Evolutionary conservation across 345 rosid species (phyloP).

Genomic region (Reutealis trisperma): DNA sequence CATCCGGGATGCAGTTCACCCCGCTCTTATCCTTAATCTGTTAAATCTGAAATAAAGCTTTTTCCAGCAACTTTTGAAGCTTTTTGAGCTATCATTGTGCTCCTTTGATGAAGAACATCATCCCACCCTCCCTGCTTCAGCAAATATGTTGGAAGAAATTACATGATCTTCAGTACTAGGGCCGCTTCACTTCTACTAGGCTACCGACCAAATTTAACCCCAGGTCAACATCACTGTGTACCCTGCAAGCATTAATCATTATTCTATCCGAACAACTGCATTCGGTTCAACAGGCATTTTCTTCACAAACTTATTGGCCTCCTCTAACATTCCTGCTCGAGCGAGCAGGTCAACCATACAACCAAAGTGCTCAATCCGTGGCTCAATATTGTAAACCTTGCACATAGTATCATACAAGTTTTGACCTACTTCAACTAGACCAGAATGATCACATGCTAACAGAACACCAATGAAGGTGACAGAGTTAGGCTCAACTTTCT

Average conservation of each 20-base stretch:
- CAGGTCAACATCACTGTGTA: conserved; percentile 20
- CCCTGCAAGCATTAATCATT: conserved; percentile 27
- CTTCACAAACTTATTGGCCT: conserved; percentile 25
- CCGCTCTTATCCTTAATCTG: neutral
- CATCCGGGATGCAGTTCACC: no score
- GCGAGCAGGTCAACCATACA: conserved; percentile 38
- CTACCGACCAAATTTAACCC: conserved; percentile 23
- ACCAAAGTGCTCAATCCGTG: conserved; percentile 30
- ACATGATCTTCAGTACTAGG: conserved; percentile 21
- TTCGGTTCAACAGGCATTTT: conserved; percentile 27
- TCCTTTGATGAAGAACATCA: conserved; percentile 24
- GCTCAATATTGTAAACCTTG: conserved; percentile 19
- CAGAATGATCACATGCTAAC: conserved; percentile 33
- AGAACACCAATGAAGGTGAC: conserved; percentile 36
- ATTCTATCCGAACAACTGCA: conserved; percentile 28
- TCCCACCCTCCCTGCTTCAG: conserved; percentile 34
- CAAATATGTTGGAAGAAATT: conserved; percentile 23
- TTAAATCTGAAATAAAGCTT: conserved; percentile 19
- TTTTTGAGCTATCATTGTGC: conserved; percentile 10
- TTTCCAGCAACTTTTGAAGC: conserved; percentile 28
- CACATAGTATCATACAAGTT: conserved; percentile 19
- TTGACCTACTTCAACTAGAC: conserved; percentile 30
- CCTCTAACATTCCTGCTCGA: conserved; percentile 34
- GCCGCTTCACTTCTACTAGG: neutral
- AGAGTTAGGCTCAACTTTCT: conserved; percentile 28